A percentile compares a stretch with the other conserved stretches of the same genome.
Evolutionary conservation across 2,329 filamentous ascomycete genomes (phyloP).

Genomic region (Delphinella strobiligena): DNA sequence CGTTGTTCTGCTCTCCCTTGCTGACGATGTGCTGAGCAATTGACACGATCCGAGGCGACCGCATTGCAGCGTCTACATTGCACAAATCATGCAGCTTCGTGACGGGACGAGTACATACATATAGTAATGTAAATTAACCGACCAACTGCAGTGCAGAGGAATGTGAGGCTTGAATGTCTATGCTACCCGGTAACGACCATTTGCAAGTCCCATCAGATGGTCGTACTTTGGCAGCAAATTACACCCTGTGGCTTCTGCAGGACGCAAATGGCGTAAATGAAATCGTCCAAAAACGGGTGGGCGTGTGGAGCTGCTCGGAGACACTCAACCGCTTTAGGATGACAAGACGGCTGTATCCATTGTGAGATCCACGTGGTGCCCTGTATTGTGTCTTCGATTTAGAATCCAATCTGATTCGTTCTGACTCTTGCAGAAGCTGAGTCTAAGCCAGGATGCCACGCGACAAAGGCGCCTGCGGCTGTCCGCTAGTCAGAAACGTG

Average conservation of each 20-base stretch:
- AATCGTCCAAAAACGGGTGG: not conserved
- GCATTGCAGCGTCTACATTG: not conserved
- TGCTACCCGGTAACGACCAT: not conserved
- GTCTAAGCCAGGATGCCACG: constrained; percentile 2
- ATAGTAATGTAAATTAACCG: not conserved
- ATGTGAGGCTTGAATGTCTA: not conserved
- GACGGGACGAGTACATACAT: not conserved
- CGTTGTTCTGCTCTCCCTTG: not conserved
- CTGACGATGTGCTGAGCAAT: not conserved
- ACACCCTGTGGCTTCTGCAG: not conserved
- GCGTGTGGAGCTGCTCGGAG: too few relatives aligned
- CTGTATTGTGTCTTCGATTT: not conserved
- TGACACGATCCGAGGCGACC: not conserved
- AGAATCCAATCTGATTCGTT: not conserved
- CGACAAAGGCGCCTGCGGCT: not conserved
- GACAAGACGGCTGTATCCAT: not conserved
- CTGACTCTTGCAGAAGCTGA: not conserved
- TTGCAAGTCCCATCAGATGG: not conserved
- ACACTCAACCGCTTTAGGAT: not conserved
- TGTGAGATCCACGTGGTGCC: not conserved
- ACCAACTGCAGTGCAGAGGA: too few relatives aligned
- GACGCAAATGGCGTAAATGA: not conserved
- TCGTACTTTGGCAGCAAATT: not conserved
- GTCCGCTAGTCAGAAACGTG: constrained; percentile 1
- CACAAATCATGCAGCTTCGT: not conserved